Evolutionary conservation across 495 filamentous ascomycete genomes (phyloP), one percentile per base, ranked within the genome.

Genomic region (Poronia punctata): DNA sequence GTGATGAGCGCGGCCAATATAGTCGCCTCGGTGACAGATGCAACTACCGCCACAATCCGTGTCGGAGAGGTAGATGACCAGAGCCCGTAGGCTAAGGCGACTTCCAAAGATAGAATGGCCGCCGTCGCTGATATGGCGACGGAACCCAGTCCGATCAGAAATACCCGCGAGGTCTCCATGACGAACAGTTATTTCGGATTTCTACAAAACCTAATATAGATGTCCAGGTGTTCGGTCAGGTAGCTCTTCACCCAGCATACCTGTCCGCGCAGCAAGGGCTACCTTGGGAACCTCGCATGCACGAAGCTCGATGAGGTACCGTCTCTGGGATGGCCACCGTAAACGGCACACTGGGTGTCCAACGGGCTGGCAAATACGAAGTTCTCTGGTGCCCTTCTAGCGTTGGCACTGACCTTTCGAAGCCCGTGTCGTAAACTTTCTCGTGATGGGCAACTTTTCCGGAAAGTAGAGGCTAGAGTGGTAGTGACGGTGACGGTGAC

Each of bases 61-160:
- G 61, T 57, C 3, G 64, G 35, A 0, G 61, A 52, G n/a, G 52
- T 26, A 5, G 51, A 45, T 24, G 48, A 37, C 39, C 54, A 52
- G 35, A 58, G 29, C 34, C 58, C 65, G 12, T 46, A 56, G 6
- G 67, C 64, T 18, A 72, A 50, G 22, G 68, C 53, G 17, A 61
- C 54, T 29, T 70, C 61, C 5, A 68, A 50, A 22, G 55, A 54
- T 15, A 71, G 24, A 18, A 57, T 48, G 11, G 65, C 61, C 12
- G 59, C 56, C 7, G 69, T 71, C 3, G 67, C 56, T 8, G 70
- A 31, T 9, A 61, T 38, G 24, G 67, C 57, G 35, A 62, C 20
- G 12, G 48, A 37, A 35, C 67, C 69, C 50, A 71, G 53, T 43
- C 35, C 56, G 21, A 49, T 49, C 18, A 61, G 55, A 38, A 70